Conservation (phyloP, 2,329 filamentous ascomycete genomes). For the Escovopsis sp. region DNA sequence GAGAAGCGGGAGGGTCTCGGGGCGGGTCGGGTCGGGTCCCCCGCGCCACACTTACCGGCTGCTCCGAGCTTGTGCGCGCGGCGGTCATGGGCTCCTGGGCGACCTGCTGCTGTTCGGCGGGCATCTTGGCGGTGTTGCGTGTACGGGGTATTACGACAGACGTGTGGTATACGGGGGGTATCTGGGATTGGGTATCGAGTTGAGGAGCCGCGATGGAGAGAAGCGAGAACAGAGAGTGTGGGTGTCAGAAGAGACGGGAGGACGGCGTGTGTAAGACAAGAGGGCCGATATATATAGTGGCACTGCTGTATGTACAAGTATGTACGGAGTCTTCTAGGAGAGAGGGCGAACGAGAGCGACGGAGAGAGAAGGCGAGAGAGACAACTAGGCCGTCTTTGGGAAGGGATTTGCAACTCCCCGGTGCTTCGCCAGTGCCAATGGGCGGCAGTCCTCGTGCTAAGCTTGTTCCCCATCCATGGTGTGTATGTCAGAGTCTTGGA, state of each 20-base stretch:
- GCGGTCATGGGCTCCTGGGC: constrained; percentile 17
- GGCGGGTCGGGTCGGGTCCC: neutral
- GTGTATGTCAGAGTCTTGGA: no score
- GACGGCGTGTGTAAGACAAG: no score
- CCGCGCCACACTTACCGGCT: constrained; percentile 17
- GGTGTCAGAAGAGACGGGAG: neutral
- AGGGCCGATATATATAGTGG: no score
- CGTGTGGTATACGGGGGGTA: neutral
- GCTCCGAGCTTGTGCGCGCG: constrained; percentile 16
- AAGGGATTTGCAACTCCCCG: no score
- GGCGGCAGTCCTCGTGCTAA: no score
- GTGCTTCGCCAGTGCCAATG: no score
- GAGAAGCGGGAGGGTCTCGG: constrained; percentile 1
- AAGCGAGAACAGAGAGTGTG: neutral
- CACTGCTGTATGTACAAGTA: no score
- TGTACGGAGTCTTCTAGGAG: no score
- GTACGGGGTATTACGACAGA: neutral
- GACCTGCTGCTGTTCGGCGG: constrained; percentile 15
- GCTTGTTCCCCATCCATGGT: no score
- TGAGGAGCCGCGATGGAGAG: neutral
- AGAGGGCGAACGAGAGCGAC: no score
- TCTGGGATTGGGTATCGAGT: neutral
- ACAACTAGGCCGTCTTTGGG: no score
- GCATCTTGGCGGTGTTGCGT: constrained; percentile 1
- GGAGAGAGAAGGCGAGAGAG: no score